Conservation (phyloP, 345 rosid genomes). For the Anastatica hierochuntica region DNA sequence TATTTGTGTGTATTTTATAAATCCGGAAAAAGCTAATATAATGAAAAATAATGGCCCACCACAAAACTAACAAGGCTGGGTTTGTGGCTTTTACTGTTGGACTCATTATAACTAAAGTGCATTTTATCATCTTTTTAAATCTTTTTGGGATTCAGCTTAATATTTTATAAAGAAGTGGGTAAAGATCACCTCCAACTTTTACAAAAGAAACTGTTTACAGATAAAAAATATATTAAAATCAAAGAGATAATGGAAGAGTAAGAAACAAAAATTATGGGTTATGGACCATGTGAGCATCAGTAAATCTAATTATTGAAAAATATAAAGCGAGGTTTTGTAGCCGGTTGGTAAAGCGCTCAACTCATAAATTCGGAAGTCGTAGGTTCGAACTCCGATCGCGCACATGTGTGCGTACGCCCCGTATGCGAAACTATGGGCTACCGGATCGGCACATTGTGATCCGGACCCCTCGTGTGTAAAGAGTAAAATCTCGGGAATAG, state of each 20-base stretch:
- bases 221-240: background rate
- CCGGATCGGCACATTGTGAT: no score
- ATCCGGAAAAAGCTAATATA: background rate
- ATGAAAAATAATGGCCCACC: slow-evolving; percentile 11
- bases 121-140: slow-evolving; percentile 14
- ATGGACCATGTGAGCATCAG: slow-evolving; percentile 22
- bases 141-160: slow-evolving; percentile 8
- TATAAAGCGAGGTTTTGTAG: no score
- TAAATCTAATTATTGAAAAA: slow-evolving; percentile 11
- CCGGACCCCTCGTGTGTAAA: no score
- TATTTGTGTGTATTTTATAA: background rate
- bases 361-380: no score
- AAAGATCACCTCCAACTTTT: slow-evolving; percentile 19
- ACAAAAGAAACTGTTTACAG: slow-evolving; percentile 2
- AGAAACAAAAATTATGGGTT: slow-evolving; percentile 17
- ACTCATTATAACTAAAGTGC: slow-evolving; percentile 22
- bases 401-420: no score
- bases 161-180: slow-evolving; percentile 21
- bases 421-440: no score
- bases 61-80: slow-evolving; percentile 23
- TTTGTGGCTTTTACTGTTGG: slow-evolving; percentile 29
- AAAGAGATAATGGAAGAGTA: background rate
- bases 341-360: no score
- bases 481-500: no score
- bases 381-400: no score